Evolutionary conservation across 345 rosid genomes (phyloP).

Genomic region (Camelina neglecta): DNA sequence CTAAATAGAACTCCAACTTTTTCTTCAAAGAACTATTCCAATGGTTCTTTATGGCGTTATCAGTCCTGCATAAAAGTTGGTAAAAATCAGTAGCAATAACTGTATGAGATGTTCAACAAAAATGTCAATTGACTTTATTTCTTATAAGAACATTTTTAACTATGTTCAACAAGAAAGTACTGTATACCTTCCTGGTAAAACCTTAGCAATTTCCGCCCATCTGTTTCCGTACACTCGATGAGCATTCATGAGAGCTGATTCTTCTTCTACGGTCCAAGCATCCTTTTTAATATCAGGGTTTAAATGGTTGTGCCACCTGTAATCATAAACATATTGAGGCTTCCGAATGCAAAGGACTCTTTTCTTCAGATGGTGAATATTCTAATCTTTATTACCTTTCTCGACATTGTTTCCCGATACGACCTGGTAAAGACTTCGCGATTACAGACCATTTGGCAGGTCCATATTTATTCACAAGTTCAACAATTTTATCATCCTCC

Average conservation of each 20-base stretch:
- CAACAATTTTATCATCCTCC: slow-evolving; percentile 90
- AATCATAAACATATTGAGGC: slow-evolving; percentile 18
- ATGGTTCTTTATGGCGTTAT: slow-evolving; percentile 92
- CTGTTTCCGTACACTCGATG: slow-evolving; percentile 81
- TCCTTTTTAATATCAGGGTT: slow-evolving; percentile 92
- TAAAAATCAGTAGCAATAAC: neutral
- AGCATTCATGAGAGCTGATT: slow-evolving; percentile 75
- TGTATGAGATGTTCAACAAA: neutral
- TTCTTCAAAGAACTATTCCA: slow-evolving; percentile 99
- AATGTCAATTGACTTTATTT: slow-evolving; percentile 11
- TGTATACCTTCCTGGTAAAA: slow-evolving; percentile 85
- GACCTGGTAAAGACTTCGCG: slow-evolving; percentile 88
- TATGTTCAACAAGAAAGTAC: slow-evolving; percentile 16
- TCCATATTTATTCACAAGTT: slow-evolving; percentile 75
- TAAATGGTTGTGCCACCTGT: slow-evolving; percentile 99
- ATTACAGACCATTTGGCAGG: slow-evolving; percentile 97
- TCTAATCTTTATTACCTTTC: slow-evolving; percentile 66
- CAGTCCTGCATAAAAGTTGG: slow-evolving; percentile 63
- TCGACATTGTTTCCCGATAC: slow-evolving; percentile 97
- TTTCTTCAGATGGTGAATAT: neutral
- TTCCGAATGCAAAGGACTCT: slow-evolving; percentile 20
- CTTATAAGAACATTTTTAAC: slow-evolving; percentile 60
- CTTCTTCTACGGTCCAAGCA: slow-evolving; percentile 93
- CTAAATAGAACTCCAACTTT: slow-evolving; percentile 79
- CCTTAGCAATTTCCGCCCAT: slow-evolving; percentile 98